Base-by-base conservation (phyloP, 176 grass and related monocot genomes). In the Elaeis guineensis region DNA sequence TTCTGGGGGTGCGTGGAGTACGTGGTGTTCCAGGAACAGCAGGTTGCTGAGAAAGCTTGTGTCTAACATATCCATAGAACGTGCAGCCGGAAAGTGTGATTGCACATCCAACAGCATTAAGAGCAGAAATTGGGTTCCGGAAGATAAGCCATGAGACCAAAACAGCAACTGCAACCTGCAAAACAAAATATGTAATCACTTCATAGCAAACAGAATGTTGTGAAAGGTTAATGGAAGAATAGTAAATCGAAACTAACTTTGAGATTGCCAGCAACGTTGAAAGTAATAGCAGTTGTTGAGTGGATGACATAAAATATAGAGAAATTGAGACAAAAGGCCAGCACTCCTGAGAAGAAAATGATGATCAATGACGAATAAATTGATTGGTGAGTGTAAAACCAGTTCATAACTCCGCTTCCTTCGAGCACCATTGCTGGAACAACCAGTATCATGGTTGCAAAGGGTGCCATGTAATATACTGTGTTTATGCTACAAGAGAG, bases 301-400 rank as follows among this genome's bases (percentile, higher is more conserved):
- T 97, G 92, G 32, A 97, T 97, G 32, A 97, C 92, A 5, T 97
- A 91, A 78, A 97, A 97, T 25, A 97, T 97, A 50, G 92, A 97
- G 72, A 97, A 97, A 62, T 97, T 97, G 48, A 97, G 92, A 57
- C 92, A 97, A 66, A 97, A 97, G 0, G 92, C 92, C 67, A 90
- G 56, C 52, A 97, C 63, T 35, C 92, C 92, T 29, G 92, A 97
- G 22, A 65, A 77, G 49, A 97, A 63, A 77, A 97, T 88, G 66
- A 97, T 91, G 39, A 80, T 25, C 66, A 85, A 19, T 0, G 92
- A 59, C 15, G 87, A 75, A 59, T 57, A 14, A 7, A 97, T 51
- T 0, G 81, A 58, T 66, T 89, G 80, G 35, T 97, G 87, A 39
- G 87, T 85, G 69, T 85, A 91, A 69, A 97, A 83, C 92, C 92